These are phyloP conservation scores for Bipolaris zeicola DNA, from an alignment of 2,329 filamentous ascomycete species.

Conservation along the genomic window DNA sequence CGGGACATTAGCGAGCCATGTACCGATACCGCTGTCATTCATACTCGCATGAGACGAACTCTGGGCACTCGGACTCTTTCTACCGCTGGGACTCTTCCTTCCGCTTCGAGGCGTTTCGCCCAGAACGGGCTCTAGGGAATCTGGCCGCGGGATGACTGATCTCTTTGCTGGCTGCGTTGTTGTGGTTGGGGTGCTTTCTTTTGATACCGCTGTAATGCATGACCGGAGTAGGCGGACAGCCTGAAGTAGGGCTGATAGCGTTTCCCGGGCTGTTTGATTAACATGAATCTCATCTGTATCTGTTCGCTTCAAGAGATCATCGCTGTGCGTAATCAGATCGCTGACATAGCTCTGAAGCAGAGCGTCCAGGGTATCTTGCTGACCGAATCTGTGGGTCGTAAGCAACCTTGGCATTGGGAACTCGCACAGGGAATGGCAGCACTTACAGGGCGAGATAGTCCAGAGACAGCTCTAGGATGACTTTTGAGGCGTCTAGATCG, in stretches of 20 bases:
- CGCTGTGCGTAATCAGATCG: constrained; percentile 23
- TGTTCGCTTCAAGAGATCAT: constrained; percentile 32
- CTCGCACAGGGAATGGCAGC: neutral
- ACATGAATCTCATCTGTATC: constrained; percentile 34
- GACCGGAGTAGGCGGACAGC: constrained; percentile 32
- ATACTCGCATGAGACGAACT: constrained; percentile 12
- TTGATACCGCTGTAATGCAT: constrained; percentile 29
- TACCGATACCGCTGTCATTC: constrained; percentile 31
- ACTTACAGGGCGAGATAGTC: constrained; percentile 40
- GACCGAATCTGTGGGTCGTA: constrained; percentile 21
- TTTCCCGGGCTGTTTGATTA: constrained; percentile 32
- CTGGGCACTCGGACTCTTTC: constrained; percentile 19
- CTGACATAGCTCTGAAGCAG: constrained; percentile 25
- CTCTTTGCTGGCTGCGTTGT: constrained; percentile 13
- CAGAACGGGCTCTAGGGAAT: constrained; percentile 29
- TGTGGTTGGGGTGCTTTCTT: constrained; percentile 15
- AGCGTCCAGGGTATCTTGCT: constrained; percentile 28
- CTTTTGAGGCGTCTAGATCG: constrained; percentile 34
- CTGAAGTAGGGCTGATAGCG: constrained; percentile 30
- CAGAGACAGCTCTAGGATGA: constrained; percentile 37
- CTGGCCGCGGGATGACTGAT: constrained; percentile 28
- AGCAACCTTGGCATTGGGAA: neutral
- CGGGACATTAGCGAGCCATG: constrained; percentile 39
- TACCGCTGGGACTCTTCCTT: constrained; percentile 21
- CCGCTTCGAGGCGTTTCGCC: constrained; percentile 31